phyloP scores from a whole-genome alignment of 768 basidiomycete species.

The Collybia sordida region DNA sequence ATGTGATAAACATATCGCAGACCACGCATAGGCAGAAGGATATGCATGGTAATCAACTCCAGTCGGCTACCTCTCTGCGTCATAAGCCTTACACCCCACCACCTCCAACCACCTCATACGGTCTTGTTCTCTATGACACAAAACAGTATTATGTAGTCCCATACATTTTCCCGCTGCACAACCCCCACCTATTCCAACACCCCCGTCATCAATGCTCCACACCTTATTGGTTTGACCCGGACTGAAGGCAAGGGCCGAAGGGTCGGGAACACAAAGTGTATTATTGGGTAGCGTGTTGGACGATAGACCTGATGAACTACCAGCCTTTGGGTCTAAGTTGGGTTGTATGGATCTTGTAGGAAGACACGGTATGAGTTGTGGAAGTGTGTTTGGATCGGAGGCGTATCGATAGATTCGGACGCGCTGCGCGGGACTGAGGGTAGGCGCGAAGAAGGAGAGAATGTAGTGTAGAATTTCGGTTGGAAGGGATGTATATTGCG shows the following conservation, averaged over 20 bases:
- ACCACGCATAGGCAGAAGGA: no score
- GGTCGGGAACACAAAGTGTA: slow-evolving; percentile 29
- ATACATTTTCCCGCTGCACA: slow-evolving; percentile 37
- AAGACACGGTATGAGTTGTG: slow-evolving; percentile 23
- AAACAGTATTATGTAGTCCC: slow-evolving; percentile 33
- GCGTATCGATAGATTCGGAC: slow-evolving; percentile 54
- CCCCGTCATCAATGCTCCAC: slow-evolving; percentile 10
- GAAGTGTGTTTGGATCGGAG: slow-evolving; percentile 44
- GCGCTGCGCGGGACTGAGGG: slow-evolving; percentile 54
- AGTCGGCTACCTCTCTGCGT: slow-evolving; percentile 12
- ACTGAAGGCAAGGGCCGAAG: slow-evolving; percentile 25
- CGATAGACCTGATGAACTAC: no score
- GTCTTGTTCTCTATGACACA: slow-evolving; percentile 41
- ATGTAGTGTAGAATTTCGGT: slow-evolving; percentile 57
- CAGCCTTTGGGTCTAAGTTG: no score
- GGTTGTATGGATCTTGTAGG: background rate
- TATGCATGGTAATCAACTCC: no score
- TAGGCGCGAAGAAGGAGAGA: slow-evolving; percentile 56
- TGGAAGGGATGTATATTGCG: slow-evolving; percentile 34
- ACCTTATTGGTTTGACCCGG: slow-evolving; percentile 4
- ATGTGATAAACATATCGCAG: no score
- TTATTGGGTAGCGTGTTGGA: slow-evolving; percentile 1
- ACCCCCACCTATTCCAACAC: slow-evolving; percentile 21
- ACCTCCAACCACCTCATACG: slow-evolving; percentile 45
- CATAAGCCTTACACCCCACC: slow-evolving; percentile 47